These are phyloP conservation scores for Baudoinia panamericana DNA, from an alignment of 495 filamentous ascomycete species.

Conservation along the genomic window DNA sequence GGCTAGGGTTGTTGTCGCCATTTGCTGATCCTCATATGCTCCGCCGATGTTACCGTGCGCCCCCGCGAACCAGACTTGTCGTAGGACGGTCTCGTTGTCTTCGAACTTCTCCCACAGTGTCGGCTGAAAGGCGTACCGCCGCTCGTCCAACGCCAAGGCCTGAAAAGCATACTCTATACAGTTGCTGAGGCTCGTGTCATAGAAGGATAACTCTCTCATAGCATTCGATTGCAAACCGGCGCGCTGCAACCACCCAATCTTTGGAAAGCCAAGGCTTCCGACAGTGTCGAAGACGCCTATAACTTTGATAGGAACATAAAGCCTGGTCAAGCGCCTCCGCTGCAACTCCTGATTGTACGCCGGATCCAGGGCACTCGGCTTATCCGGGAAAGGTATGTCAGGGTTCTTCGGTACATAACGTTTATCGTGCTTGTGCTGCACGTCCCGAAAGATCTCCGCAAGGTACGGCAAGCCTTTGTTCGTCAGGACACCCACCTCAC, in stretches of 20 bases:
- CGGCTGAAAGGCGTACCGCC: constrained; percentile 49
- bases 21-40: constrained; percentile 43
- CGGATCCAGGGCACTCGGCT: constrained; percentile 37
- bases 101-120: constrained; percentile 46
- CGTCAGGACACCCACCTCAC: constrained; percentile 49
- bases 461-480: constrained; percentile 50
- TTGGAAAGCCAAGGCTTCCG: constrained; percentile 25
- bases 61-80: constrained; percentile 63
- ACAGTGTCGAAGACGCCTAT: constrained; percentile 33
- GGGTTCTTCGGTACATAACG: constrained; percentile 44
- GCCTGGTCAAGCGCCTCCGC: constrained; percentile 24
- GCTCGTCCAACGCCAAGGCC: constrained; percentile 60
- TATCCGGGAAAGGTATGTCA: constrained; percentile 43
- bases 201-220: constrained; percentile 43
- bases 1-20: constrained; percentile 52
- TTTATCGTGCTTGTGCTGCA: constrained; percentile 41
- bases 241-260: constrained; percentile 26
- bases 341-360: constrained; percentile 27
- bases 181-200: constrained; percentile 45
- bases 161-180: constrained; percentile 58
- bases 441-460: constrained; percentile 51
- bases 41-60: constrained; percentile 56
- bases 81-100: constrained; percentile 34
- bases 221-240: constrained; percentile 35
- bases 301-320: constrained; percentile 29